These are phyloP conservation scores for Xylaria longipes DNA, from an alignment of 495 filamentous ascomycete genomes.

Conservation along the genomic window DNA sequence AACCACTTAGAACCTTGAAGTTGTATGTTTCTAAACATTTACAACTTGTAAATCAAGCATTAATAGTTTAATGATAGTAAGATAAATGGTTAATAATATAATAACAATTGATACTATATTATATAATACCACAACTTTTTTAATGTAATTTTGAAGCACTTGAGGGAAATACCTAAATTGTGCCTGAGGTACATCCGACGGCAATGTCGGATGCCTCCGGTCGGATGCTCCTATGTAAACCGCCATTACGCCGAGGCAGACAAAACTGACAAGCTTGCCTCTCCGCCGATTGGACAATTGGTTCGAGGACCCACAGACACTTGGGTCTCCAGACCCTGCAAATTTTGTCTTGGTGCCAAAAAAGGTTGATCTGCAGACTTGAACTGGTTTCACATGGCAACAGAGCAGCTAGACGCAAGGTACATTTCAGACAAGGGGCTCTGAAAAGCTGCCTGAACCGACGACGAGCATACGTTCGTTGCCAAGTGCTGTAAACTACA, in stretches of 20 bases:
- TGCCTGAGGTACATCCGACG: slow-evolving; percentile 15
- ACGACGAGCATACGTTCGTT: neutral
- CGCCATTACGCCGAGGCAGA: slow-evolving; percentile 21
- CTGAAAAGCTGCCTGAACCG: neutral
- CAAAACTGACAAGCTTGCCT: slow-evolving; percentile 6
- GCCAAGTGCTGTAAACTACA: neutral
- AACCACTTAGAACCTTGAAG: no score
- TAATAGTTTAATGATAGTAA: no score
- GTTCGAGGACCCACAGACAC: neutral
- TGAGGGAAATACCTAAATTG: slow-evolving; percentile 22
- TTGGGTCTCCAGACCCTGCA: slow-evolving; percentile 25
- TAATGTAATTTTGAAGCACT: neutral
- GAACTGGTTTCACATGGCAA: slow-evolving; percentile 22
- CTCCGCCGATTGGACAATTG: slow-evolving; percentile 25
- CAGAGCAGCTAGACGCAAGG: slow-evolving; percentile 14
- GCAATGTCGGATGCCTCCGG: slow-evolving; percentile 11
- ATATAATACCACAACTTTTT: neutral
- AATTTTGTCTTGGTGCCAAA: slow-evolving; percentile 17
- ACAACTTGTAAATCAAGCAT: no score
- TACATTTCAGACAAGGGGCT: neutral
- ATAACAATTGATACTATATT: neutral
- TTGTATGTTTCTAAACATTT: no score
- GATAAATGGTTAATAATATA: neutral
- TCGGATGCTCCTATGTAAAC: slow-evolving; percentile 17
- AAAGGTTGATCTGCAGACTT: slow-evolving; percentile 12